Percentiles rank a stretch among this genome's conserved stretches.
phyloP scores from a whole-genome alignment of 75 land plant genomes.

The Cunninghamia lanceolata region DNA sequence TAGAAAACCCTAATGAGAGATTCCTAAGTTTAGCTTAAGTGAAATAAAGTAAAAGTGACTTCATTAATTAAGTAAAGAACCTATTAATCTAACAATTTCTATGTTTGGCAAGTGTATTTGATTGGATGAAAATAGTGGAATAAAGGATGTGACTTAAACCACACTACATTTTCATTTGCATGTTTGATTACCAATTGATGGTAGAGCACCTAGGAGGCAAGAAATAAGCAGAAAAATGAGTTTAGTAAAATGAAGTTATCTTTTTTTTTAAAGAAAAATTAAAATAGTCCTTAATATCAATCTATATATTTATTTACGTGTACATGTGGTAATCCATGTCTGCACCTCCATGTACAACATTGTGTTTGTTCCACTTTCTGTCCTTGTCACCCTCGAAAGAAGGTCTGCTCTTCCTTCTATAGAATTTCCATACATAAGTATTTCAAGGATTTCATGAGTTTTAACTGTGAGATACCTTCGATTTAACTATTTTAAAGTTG shows the following conservation, averaged over 20 bases:
- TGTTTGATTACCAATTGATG: neutral
- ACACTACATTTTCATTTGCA: neutral
- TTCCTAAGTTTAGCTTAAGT: no score
- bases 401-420: neutral
- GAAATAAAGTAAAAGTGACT: no score
- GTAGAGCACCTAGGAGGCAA: neutral
- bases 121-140: neutral
- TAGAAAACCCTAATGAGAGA: no score
- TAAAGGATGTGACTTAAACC: neutral
- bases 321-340: neutral
- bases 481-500: neutral
- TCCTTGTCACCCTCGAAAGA: neutral
- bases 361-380: neutral
- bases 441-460: neutral
- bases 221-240: neutral
- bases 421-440: neutral
- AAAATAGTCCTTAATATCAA: no score
- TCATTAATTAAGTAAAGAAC: no score
- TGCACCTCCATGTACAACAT: neutral
- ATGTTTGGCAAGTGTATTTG: neutral
- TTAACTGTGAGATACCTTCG: neutral
- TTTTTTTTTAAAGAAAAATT: no score
- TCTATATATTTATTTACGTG: no score
- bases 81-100: no score
- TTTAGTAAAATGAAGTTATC: no score